Evolutionary conservation across 2,329 filamentous ascomycete genomes (phyloP).

Genomic region (Exophiala lecanii-corni): DNA sequence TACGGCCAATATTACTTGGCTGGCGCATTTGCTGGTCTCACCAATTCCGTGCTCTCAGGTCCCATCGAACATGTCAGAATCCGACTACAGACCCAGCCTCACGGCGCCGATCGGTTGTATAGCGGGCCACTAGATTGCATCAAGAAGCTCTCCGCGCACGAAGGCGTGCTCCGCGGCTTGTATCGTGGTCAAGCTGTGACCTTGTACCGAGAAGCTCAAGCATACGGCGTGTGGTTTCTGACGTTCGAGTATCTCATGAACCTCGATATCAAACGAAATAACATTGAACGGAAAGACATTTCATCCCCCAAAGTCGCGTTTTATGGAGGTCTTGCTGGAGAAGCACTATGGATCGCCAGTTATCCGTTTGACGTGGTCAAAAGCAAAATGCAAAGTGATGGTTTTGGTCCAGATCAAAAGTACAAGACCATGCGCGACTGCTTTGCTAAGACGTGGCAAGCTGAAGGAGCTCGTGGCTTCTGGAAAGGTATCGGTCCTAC

Average conservation of each 20-base stretch:
- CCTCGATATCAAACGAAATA: conserved; percentile 72
- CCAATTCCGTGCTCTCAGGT: conserved; percentile 81
- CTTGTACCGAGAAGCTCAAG: conserved; percentile 80
- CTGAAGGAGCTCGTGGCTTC: conserved; percentile 76
- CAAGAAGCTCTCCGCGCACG: conserved; percentile 67
- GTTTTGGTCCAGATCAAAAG: conserved; percentile 66
- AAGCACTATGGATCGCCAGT: conserved; percentile 86
- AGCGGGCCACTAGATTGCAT: conserved; percentile 84
- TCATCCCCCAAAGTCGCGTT: conserved; percentile 79
- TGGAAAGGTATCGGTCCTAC: conserved; percentile 94
- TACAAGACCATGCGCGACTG: conserved; percentile 84
- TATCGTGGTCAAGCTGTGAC: conserved; percentile 89
- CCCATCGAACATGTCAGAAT: conserved; percentile 98
- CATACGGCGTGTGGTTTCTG: conserved; percentile 94
- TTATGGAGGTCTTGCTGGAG: conserved; percentile 89
- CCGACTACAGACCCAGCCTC: conserved; percentile 90
- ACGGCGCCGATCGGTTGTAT: conserved; percentile 72
- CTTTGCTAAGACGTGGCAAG: conserved; percentile 74
- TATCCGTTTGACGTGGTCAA: conserved; percentile 98
- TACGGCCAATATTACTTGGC: conserved; percentile 86
- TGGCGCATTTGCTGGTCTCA: conserved; percentile 85
- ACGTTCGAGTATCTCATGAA: conserved; percentile 97
- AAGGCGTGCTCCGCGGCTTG: conserved; percentile 66
- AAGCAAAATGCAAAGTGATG: conserved; percentile 99
- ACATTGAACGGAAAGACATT: conserved; percentile 69